Evolutionary conservation across 768 basidiomycete species (phyloP).

Genomic region (Clavaria fumosa): DNA sequence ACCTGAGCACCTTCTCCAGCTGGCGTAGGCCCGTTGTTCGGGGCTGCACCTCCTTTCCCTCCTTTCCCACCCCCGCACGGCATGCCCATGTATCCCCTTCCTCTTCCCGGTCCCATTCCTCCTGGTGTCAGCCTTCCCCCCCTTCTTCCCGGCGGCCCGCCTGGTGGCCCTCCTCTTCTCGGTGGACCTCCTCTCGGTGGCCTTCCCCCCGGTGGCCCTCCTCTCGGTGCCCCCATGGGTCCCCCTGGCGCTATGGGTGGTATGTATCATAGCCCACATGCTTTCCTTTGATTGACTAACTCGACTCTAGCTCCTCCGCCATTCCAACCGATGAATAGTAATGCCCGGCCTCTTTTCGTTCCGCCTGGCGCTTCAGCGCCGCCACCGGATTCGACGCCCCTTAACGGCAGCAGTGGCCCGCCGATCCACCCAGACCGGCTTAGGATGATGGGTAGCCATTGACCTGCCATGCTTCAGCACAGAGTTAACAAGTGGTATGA

Average conservation of each 20-base stretch:
- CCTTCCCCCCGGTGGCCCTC: conserved; percentile 23
- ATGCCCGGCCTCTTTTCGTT: too few relatives aligned
- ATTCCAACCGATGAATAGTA: too few relatives aligned
- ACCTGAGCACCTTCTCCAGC: conserved; percentile 33
- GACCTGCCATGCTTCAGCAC: too few relatives aligned
- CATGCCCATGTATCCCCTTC: conserved; percentile 29
- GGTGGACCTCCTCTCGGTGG: conserved; percentile 17
- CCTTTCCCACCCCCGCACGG: neutral
- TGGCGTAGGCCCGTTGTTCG: conserved; percentile 26
- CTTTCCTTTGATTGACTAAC: too few relatives aligned
- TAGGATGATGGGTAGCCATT: conserved; percentile 76
- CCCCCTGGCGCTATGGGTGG: too few relatives aligned
- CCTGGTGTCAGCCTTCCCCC: conserved; percentile 32
- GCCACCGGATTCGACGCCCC: conserved; percentile 13
- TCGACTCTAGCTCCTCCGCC: too few relatives aligned
- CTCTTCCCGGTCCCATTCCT: conserved; percentile 28
- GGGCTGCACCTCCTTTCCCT: conserved; percentile 28
- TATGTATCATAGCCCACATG: too few relatives aligned
- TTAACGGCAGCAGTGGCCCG: conserved; percentile 27
- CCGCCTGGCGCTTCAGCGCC: too few relatives aligned
- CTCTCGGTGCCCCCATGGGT: too few relatives aligned
- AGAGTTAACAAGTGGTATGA: too few relatives aligned
- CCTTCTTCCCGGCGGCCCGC: conserved; percentile 27
- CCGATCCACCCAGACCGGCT: conserved; percentile 77
- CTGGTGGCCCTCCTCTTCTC: conserved; percentile 18